phyloP scores from a whole-genome alignment of 352 stramenopile species.

The Pythium utonaiense region DNA sequence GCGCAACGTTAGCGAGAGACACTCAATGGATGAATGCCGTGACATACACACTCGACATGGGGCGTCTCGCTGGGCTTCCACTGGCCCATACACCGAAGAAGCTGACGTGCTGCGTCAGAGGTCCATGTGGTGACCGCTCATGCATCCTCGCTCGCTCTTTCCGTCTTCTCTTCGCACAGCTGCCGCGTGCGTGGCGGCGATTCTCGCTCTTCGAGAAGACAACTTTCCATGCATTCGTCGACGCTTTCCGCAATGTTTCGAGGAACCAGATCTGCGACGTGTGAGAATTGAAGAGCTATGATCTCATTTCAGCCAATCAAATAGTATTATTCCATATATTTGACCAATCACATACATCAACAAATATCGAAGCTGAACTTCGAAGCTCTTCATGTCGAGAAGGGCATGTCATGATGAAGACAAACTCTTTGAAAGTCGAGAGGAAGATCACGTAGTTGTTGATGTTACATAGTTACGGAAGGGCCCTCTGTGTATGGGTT shows the following conservation, averaged over 20 bases:
- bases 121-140: background rate
- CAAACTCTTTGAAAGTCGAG: too few species aligned
- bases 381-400: too few species aligned
- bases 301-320: background rate
- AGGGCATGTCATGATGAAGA: too few species aligned
- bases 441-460: too few species aligned
- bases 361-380: background rate
- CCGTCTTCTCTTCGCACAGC: background rate
- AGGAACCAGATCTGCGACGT: background rate
- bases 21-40: conserved; percentile 1
- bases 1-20: background rate
- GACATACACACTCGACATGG: background rate
- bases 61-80: background rate
- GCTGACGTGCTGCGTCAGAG: background rate
- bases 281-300: too few species aligned
- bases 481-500: too few species aligned
- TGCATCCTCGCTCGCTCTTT: background rate
- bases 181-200: background rate
- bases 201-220: too few species aligned
- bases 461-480: too few species aligned
- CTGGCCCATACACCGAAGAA: background rate
- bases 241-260: background rate
- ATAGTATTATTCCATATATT: too few species aligned
- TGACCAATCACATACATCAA: too few species aligned
- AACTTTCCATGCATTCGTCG: background rate